Base-by-base conservation (phyloP, 1,284 basidiomycete genomes). In the Paramarasmius palmivorus region DNA sequence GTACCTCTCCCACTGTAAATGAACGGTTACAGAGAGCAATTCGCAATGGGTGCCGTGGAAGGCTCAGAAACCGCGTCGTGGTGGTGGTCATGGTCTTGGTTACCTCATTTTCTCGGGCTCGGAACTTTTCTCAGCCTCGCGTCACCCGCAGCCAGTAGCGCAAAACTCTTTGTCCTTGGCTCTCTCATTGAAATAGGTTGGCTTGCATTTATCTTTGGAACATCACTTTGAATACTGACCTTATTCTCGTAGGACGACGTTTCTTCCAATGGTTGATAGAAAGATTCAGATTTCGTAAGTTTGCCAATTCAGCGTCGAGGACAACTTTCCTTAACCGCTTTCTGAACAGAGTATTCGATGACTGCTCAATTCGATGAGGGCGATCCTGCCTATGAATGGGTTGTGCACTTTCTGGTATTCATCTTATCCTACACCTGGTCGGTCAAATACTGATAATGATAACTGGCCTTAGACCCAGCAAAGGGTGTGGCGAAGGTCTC, bases 371-470 rank as follows among this genome's bases (percentile, higher is more conserved):
- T 81, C 57, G 60, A 63, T 22, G 69, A 77, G 58, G 77, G 76
- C 17, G 79, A 81, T 60, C 75, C 75, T 2, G 62, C 77, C 0
- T 78, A 78, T 54, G 78, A 81, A 53, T 81, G 78, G 78, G 63
- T 81, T 3, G 59, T 76, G 3, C 64, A 74, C 14, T 74, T 78
- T 48, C 56, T 81, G 52, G 79, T 79, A 49, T 44, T 72, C 61
- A 15, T n/a, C n/a, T n/a, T n/a, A n/a, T 29, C 7, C 32, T 26
- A 42, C 9, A 25, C 40, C 52, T 29, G 34, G 20, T 49, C 25
- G 2, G 3, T 15, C 5, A 25, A 5, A 17, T 34, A 4, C 15
- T 34, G 8, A 8, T 35, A 17, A 38, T 26, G 50, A 23, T 53
- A 29, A 25, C 38, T 9, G 14, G 25, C 35, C 36, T 25, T 49